Evolutionary conservation across 108 stramenopile species (phyloP).

Genomic region (Cyclostephanos tholiformis): DNA sequence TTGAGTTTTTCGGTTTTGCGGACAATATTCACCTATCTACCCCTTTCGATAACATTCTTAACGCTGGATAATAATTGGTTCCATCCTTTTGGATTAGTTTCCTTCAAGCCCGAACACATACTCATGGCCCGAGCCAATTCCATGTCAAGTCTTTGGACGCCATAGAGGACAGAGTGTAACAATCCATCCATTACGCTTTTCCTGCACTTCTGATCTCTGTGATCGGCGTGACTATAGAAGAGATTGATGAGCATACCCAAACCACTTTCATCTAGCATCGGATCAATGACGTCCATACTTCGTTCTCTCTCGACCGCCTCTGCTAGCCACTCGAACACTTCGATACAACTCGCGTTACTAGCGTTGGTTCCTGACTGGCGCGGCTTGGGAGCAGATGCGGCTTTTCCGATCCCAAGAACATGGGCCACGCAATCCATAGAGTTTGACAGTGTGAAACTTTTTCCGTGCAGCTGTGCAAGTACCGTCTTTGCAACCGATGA

Average conservation of each 20-base stretch:
- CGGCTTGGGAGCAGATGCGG: conserved; percentile 34
- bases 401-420: conserved; percentile 53
- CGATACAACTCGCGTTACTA: conserved; percentile 31
- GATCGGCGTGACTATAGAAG: conserved; percentile 50
- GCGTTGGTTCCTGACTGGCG: conserved; percentile 27
- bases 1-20: too few relatives aligned
- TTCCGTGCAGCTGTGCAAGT: conserved; percentile 53
- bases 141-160: conserved; percentile 42
- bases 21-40: background rate
- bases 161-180: conserved; percentile 50
- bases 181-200: conserved; percentile 50
- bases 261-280: conserved; percentile 42
- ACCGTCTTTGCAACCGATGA: conserved; percentile 52
- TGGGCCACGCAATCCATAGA: conserved; percentile 50
- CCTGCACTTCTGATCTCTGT: conserved; percentile 59
- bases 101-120: conserved; percentile 47
- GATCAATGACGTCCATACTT: conserved; percentile 43
- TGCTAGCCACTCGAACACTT: conserved; percentile 62
- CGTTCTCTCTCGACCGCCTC: conserved; percentile 53
- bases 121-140: conserved; percentile 36
- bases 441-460: conserved; percentile 53
- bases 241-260: conserved; percentile 45
- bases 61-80: conserved; percentile 33
- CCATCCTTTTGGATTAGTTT: conserved; percentile 47
- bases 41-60: conserved; percentile 26